A percentile compares a stretch with the other conserved stretches of the same genome.
These are phyloP conservation scores for Spathaspora sp. DNA, from an alignment of 1,139 yeast species.

Conservation along the genomic window DNA sequence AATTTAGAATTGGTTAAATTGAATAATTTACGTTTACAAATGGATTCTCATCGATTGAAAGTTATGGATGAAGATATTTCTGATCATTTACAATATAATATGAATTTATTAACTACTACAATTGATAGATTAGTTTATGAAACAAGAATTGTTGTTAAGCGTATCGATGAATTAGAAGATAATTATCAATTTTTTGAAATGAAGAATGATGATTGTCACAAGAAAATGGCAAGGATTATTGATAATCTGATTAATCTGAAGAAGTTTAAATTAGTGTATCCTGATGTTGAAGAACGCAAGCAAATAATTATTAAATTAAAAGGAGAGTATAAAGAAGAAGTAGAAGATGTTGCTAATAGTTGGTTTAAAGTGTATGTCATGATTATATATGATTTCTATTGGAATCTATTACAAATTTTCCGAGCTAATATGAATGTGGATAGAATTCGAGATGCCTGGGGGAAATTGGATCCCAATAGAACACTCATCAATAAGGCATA, in stretches of 20 bases:
- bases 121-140: constrained; percentile 82
- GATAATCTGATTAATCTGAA: constrained; percentile 38
- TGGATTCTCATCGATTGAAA: constrained; percentile 29
- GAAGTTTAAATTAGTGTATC: constrained; percentile 33
- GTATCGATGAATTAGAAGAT: constrained; percentile 81
- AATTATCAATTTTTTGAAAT: constrained; percentile 50
- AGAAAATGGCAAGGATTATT: constrained; percentile 29
- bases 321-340: constrained; percentile 10
- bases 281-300: constrained; percentile 28
- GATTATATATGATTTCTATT: constrained; percentile 32
- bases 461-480: constrained; percentile 45
- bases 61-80: constrained; percentile 34
- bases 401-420: constrained; percentile 30
- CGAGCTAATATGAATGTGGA: constrained; percentile 45
- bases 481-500: constrained; percentile 39
- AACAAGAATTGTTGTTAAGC: constrained; percentile 64
- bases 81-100: constrained; percentile 43
- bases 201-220: constrained; percentile 29
- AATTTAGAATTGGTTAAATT: constrained; percentile 34
- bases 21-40: constrained; percentile 26
- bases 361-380: constrained; percentile 24
- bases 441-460: constrained; percentile 44
- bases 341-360: constrained; percentile 4
- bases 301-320: constrained; percentile 29
- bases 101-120: constrained; percentile 64